Conservation (phyloP, 768 basidiomycete genomes). For the Dentipellis sp. region DNA sequence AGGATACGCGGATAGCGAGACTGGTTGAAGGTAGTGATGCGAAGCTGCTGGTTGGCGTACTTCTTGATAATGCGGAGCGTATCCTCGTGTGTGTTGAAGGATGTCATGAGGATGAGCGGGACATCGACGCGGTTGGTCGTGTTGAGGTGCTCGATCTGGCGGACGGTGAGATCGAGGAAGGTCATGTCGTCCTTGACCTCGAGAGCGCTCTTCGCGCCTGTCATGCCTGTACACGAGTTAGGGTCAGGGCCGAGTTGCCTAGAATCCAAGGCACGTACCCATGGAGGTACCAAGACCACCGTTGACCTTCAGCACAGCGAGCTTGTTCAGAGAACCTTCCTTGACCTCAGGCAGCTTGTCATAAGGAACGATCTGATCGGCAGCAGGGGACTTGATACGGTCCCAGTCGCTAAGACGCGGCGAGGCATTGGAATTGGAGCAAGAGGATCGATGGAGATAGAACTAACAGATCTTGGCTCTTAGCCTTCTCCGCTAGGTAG, state of each 20-base stretch:
- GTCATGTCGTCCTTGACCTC: conserved; percentile 98
- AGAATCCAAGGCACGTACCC: conserved; percentile 38
- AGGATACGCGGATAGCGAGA: conserved; percentile 89
- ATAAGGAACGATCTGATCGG: conserved; percentile 83
- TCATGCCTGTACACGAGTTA: conserved; percentile 46
- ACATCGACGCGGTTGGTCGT: conserved; percentile 77
- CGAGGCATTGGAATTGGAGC: background rate
- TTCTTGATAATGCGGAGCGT: conserved; percentile 95
- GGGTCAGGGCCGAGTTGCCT: background rate
- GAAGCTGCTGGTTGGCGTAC: conserved; percentile 90
- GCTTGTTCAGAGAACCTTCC: conserved; percentile 75
- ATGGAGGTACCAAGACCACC: conserved; percentile 89
- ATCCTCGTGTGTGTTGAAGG: conserved; percentile 97
- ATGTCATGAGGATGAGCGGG: conserved; percentile 98
- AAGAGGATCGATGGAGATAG: background rate
- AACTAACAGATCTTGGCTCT: conserved; percentile 77
- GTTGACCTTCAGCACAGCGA: conserved; percentile 93
- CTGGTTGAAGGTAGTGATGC: conserved; percentile 89
- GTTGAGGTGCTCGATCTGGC: conserved; percentile 95
- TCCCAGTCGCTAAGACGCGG: conserved; percentile 20
- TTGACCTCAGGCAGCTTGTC: conserved; percentile 50
- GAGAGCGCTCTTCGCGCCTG: conserved; percentile 84
- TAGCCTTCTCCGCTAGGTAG: conserved; percentile 82
- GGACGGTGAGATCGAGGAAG: conserved; percentile 89
- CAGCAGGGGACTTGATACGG: conserved; percentile 72